Conservation (phyloP, 2,329 filamentous ascomycete genomes). For the Fusarium begoniae region DNA sequence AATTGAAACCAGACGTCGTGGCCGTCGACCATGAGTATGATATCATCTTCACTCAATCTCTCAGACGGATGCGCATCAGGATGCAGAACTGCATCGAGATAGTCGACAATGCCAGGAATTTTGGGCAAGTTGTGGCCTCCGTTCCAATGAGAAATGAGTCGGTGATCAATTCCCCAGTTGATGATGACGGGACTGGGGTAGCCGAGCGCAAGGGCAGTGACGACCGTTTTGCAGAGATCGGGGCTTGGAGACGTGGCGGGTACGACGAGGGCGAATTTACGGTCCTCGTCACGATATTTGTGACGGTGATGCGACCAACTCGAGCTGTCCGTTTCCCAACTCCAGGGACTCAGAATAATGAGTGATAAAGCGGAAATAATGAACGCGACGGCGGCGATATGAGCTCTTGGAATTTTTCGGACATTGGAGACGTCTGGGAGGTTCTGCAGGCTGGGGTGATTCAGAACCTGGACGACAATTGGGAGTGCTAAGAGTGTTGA, state of each 20-base stretch:
- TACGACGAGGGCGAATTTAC: conserved; percentile 2
- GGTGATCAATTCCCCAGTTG: conserved; percentile 5
- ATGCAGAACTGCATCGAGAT: conserved; percentile 15
- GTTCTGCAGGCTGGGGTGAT: background rate
- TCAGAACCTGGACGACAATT: background rate
- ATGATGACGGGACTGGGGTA: conserved; percentile 11
- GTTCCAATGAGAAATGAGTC: background rate
- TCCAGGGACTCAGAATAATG: background rate
- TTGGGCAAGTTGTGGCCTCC: background rate
- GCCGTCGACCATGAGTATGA: conserved; percentile 4
- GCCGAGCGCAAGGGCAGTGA: conserved; percentile 1
- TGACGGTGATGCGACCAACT: background rate
- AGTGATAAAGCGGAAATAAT: background rate
- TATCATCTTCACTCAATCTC: background rate
- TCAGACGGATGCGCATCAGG: background rate
- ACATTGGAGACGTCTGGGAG: background rate
- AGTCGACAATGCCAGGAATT: background rate
- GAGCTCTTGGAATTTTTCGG: background rate
- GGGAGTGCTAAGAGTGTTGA: background rate
- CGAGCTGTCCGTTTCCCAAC: background rate
- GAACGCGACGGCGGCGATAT: background rate
- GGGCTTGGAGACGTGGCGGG: background rate
- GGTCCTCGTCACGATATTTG: background rate
- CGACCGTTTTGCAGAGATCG: conserved; percentile 6
- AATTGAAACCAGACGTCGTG: conserved; percentile 6